A percentile compares a stretch with the other conserved stretches of the same genome.
These are phyloP conservation scores for Neurospora sp. DNA, from an alignment of 2,329 filamentous ascomycete species.

Conservation along the genomic window DNA sequence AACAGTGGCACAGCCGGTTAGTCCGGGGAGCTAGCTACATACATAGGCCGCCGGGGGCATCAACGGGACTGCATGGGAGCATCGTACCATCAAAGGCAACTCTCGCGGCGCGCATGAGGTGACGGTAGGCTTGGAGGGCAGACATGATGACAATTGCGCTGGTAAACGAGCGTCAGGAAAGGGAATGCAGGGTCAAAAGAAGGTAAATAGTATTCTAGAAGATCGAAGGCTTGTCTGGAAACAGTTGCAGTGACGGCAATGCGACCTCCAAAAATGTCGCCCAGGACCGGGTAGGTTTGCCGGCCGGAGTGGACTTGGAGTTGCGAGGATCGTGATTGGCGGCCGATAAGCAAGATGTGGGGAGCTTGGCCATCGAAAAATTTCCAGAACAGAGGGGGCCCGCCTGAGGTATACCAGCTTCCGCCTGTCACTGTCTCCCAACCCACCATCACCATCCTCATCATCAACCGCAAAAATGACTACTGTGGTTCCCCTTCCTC, in stretches of 20 bases:
- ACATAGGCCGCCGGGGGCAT: not conserved
- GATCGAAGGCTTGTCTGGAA: not conserved
- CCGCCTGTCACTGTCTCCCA: slow-evolving; percentile 12
- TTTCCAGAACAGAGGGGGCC: slow-evolving; percentile 12
- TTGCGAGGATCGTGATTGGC: not conserved
- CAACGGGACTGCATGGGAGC: slow-evolving; percentile 2
- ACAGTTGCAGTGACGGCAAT: not conserved
- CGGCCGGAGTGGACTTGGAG: not conserved
- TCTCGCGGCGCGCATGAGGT: slow-evolving; percentile 68
- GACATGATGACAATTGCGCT: slow-evolving; percentile 39
- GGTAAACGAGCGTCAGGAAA: not conserved
- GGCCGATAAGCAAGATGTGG: not conserved
- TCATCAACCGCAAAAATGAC: slow-evolving; percentile 41
- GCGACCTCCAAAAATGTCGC: not conserved
- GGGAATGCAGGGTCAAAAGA: not conserved
- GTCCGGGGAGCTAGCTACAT: not conserved
- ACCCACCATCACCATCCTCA: slow-evolving; percentile 9
- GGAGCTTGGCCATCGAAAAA: slow-evolving; percentile 10
- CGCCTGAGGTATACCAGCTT: slow-evolving; percentile 4
- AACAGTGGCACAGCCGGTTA: slow-evolving; percentile 1
- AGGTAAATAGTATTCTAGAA: not conserved
- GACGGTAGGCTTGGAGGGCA: slow-evolving; percentile 68
- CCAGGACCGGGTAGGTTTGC: not conserved
- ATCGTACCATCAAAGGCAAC: slow-evolving; percentile 71
- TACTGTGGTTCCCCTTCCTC: slow-evolving; percentile 51